phyloP scores from a whole-genome alignment of 2,329 filamentous ascomycete genomes.

The Remersonia thermophila region DNA sequence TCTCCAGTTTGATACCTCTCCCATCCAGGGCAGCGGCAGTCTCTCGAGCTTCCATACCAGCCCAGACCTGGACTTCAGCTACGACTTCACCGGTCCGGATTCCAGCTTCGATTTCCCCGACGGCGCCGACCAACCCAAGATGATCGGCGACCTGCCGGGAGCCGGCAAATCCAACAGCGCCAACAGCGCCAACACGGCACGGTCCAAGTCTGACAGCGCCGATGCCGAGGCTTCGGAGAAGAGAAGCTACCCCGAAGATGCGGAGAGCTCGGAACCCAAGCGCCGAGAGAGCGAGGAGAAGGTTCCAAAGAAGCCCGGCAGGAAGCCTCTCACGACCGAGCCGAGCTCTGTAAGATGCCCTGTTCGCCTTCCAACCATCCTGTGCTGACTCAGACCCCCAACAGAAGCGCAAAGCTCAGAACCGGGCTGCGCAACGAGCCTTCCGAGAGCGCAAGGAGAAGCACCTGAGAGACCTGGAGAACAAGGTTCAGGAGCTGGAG shows the following conservation, averaged over 20 bases:
- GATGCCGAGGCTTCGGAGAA: conserved; percentile 55
- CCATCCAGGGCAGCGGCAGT: conserved; percentile 31
- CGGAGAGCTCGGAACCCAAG: conserved; percentile 49
- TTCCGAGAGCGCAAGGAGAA: conserved; percentile 94
- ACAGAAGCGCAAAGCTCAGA: conserved; percentile 92
- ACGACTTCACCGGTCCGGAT: conserved; percentile 57
- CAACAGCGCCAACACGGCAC: conserved; percentile 9
- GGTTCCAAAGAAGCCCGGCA: conserved; percentile 84
- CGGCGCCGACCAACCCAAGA: conserved; percentile 39
- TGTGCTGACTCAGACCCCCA: conserved; percentile 18
- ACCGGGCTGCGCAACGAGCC: conserved; percentile 80
- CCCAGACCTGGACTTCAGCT: conserved; percentile 72
- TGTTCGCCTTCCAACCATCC: neutral
- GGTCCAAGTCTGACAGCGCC: conserved; percentile 44
- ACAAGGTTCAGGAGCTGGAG: conserved; percentile 62
- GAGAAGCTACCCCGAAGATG: conserved; percentile 59
- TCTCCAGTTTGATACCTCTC: conserved; percentile 35
- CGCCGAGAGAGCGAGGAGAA: conserved; percentile 75
- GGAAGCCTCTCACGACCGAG: conserved; percentile 90
- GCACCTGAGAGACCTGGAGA: conserved; percentile 75
- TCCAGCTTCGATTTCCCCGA: conserved; percentile 64
- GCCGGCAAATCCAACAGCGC: conserved; percentile 8
- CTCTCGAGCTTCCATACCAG: conserved; percentile 54
- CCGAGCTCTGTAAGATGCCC: conserved; percentile 72
- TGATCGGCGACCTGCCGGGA: conserved; percentile 67